These are phyloP conservation scores for Starmerella potacharoeniae DNA, from an alignment of 805 yeast genomes.

Conservation along the genomic window DNA sequence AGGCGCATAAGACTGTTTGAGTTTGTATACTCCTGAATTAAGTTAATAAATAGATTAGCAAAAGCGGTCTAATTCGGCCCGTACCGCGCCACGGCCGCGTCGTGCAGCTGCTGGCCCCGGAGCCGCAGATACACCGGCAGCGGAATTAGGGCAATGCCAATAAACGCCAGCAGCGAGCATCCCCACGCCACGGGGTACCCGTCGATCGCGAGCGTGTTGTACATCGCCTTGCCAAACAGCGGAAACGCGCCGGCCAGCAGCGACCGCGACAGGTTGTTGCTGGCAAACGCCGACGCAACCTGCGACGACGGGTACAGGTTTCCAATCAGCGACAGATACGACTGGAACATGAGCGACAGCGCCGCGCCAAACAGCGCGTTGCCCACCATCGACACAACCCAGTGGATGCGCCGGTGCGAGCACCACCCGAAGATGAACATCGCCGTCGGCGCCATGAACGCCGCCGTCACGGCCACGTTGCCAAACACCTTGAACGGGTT, in stretches of 20 bases:
- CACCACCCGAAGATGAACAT: conserved; percentile 51
- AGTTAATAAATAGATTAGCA: neutral
- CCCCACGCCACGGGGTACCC: conserved; percentile 55
- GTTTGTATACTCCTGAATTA: too few relatives aligned
- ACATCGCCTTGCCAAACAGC: conserved; percentile 51
- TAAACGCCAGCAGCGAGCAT: conserved; percentile 36
- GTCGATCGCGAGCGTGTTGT: conserved; percentile 30
- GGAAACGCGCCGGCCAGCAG: conserved; percentile 49
- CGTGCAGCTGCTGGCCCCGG: conserved; percentile 10
- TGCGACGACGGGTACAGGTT: conserved; percentile 38
- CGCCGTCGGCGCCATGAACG: conserved; percentile 38
- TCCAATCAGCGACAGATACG: conserved; percentile 40
- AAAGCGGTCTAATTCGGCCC: neutral
- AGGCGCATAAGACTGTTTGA: too few relatives aligned
- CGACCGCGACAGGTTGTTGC: conserved; percentile 42
- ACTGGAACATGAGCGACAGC: conserved; percentile 41
- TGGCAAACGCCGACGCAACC: conserved; percentile 49
- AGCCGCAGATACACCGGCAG: conserved; percentile 28
- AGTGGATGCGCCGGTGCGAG: conserved; percentile 37
- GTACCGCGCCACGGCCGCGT: conserved; percentile 9
- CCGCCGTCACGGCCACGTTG: conserved; percentile 32
- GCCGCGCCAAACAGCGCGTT: conserved; percentile 33
- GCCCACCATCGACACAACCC: conserved; percentile 43
- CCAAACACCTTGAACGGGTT: conserved; percentile 17
- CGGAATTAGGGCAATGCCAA: conserved; percentile 38